A percentile compares a stretch with the other conserved stretches of the same genome.
Conservation (phyloP, 768 basidiomycete species). For the Clitopilus hobsonii region DNA sequence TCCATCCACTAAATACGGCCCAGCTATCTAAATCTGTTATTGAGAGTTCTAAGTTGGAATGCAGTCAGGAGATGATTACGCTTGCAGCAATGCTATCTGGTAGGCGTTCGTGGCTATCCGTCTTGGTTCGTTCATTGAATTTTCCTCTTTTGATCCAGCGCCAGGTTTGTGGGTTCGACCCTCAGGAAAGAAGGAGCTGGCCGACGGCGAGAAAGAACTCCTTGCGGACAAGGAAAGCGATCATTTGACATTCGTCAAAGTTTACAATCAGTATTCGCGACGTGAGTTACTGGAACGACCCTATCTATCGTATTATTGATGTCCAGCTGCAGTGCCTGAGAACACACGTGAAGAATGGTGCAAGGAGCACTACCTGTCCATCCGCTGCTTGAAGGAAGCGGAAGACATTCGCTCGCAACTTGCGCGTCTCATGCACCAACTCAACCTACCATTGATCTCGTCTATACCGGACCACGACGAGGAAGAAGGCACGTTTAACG, state of each 20-base stretch:
- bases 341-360: background rate
- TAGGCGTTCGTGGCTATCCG: too few relatives aligned
- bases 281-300: too few relatives aligned
- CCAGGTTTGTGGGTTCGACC: conserved; percentile 96
- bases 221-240: conserved; percentile 92
- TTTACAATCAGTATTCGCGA: conserved; percentile 94
- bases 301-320: too few relatives aligned
- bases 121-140: too few relatives aligned
- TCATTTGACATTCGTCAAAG: conserved; percentile 90
- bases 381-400: background rate
- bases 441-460: too few relatives aligned
- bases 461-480: background rate
- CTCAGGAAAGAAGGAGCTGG: conserved; percentile 80
- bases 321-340: too few relatives aligned
- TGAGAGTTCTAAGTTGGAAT: conserved; percentile 89
- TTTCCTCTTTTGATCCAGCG: conserved; percentile 40
- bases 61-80: conserved; percentile 92
- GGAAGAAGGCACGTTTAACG: conserved; percentile 68
- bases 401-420: background rate
- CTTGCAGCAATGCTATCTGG: conserved; percentile 97
- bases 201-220: conserved; percentile 81
- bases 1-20: too few relatives aligned
- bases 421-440: too few relatives aligned
- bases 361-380: background rate
- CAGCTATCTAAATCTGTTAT: conserved; percentile 95